Percentiles rank a stretch among this genome's conserved stretches.
Evolutionary conservation across 108 stramenopile genomes (phyloP).

Genomic region (Nannochloropsis salina): DNA sequence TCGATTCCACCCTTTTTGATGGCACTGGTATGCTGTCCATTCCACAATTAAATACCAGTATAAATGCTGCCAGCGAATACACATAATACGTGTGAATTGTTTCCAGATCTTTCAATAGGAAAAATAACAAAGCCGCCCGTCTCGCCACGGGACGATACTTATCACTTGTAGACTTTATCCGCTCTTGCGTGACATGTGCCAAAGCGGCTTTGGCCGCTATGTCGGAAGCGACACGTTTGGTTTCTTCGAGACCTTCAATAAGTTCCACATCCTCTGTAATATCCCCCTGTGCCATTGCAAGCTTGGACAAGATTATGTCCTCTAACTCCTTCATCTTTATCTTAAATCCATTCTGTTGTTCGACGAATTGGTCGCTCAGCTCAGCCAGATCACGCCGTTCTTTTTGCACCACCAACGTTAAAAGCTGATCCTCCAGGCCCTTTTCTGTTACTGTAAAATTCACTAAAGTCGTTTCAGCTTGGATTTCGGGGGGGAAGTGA

Average conservation of each 20-base stretch:
- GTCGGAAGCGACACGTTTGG: conserved; percentile 65
- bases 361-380: conserved; percentile 59
- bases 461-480: conserved; percentile 68
- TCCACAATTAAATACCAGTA: conserved; percentile 64
- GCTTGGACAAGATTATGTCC: conserved; percentile 65
- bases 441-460: conserved; percentile 71
- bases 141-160: conserved; percentile 73
- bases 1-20: conserved; percentile 1
- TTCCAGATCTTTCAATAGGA: conserved; percentile 68
- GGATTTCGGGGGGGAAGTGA: conserved; percentile 75
- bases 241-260: conserved; percentile 69
- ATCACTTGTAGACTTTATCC: conserved; percentile 60
- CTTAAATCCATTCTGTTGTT: conserved; percentile 70
- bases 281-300: conserved; percentile 70
- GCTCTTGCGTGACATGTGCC: conserved; percentile 57
- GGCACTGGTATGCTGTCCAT: conserved; percentile 53
- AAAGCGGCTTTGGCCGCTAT: conserved; percentile 59
- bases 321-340: conserved; percentile 78
- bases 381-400: conserved; percentile 67
- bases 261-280: conserved; percentile 64
- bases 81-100: conserved; percentile 77
- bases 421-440: conserved; percentile 71
- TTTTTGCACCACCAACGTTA: conserved; percentile 65
- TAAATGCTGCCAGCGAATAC: conserved; percentile 70
- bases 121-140: conserved; percentile 65